A percentile compares a stretch with the other conserved stretches of the same genome.
phyloP scores from a whole-genome alignment of 2,329 filamentous ascomycete genomes.

The Cladosporium sp. region DNA sequence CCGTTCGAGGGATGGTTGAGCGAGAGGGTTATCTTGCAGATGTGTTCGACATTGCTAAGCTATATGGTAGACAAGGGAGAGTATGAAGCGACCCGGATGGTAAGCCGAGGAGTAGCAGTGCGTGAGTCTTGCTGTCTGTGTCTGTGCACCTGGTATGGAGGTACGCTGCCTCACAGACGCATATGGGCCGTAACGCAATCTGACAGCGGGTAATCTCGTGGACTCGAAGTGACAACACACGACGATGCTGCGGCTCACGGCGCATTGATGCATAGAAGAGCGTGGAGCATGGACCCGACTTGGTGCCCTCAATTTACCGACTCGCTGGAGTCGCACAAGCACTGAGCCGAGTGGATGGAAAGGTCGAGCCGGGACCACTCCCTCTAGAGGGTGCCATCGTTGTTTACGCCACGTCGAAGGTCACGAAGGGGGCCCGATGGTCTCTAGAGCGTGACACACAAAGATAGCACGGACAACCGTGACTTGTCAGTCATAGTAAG shows the following conservation, averaged over 20 bases:
- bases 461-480: background rate
- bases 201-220: background rate
- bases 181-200: conserved; percentile 1
- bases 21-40: background rate
- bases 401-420: conserved; percentile 2
- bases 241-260: background rate
- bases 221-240: conserved; percentile 1
- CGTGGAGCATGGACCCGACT: background rate
- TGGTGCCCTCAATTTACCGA: conserved; percentile 6
- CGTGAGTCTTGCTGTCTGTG: background rate
- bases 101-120: background rate
- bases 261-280: background rate
- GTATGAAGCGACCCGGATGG: background rate
- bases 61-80: background rate
- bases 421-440: conserved; percentile 4
- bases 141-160: background rate
- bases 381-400: background rate
- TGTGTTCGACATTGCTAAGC: background rate
- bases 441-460: background rate
- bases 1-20: background rate
- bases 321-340: conserved; percentile 6
- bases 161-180: background rate
- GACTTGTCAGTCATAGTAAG: background rate
- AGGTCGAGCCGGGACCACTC: background rate
- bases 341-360: conserved; percentile 2